Conservation (phyloP, 306 rosid genomes). For the Cicer arietinum region DNA sequence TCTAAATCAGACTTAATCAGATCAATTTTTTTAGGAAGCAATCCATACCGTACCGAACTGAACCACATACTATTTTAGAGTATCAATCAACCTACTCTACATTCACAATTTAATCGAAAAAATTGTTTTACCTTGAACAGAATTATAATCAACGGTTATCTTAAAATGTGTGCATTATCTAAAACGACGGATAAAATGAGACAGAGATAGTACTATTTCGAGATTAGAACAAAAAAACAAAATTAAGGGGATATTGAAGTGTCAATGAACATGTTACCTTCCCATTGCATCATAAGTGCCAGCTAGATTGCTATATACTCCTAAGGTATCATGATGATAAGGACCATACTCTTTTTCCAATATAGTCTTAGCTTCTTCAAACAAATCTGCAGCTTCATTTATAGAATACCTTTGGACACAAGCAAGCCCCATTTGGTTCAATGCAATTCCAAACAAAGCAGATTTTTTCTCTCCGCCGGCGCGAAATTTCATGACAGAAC, state of each 20-base stretch:
- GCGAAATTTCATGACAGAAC: slow-evolving; percentile 67
- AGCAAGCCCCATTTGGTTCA: slow-evolving; percentile 91
- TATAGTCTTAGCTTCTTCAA: slow-evolving; percentile 76
- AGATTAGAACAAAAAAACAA: not conserved
- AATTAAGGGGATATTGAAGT: not conserved
- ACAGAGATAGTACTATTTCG: not conserved
- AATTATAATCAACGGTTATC: no score
- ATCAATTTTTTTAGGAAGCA: no score
- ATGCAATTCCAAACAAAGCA: slow-evolving; percentile 76
- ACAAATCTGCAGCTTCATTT: slow-evolving; percentile 88
- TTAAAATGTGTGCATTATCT: no score
- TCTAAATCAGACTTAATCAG: not conserved
- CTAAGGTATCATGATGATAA: slow-evolving; percentile 77
- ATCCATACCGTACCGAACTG: no score
- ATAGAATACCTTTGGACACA: slow-evolving; percentile 78
- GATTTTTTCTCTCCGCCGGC: slow-evolving; percentile 77
- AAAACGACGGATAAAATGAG: not conserved
- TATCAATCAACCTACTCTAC: no score
- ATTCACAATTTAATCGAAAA: no score
- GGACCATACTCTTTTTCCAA: slow-evolving; percentile 85
- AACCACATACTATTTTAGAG: no score
- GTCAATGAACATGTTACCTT: slow-evolving; percentile 57
- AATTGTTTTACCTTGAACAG: no score
- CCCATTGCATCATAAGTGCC: slow-evolving; percentile 96
- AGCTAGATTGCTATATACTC: slow-evolving; percentile 85